Percentiles rank a stretch among this genome's conserved stretches.
phyloP scores from a whole-genome alignment of 192 early-diverging fungal genomes.

The Rhizophagus clarus region DNA sequence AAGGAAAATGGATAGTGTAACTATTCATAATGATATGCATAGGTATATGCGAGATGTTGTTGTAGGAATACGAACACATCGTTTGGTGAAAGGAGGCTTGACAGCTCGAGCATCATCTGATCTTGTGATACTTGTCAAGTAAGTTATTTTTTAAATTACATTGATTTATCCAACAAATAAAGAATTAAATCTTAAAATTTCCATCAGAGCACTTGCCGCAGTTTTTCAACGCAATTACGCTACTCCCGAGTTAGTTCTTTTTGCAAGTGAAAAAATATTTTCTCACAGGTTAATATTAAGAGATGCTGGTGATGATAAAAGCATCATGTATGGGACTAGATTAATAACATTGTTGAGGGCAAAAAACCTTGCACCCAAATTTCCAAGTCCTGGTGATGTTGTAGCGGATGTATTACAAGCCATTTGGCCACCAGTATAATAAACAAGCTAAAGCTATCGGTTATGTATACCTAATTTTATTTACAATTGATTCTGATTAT shows the following conservation, averaged over 20 bases:
- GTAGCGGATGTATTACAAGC: slow-evolving; percentile 25
- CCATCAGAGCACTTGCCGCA: slow-evolving; percentile 47
- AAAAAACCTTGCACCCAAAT: background rate
- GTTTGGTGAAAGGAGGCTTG: slow-evolving; percentile 53
- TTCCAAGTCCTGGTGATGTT: slow-evolving; percentile 8
- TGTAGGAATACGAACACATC: slow-evolving; percentile 59
- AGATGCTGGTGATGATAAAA: slow-evolving; percentile 20
- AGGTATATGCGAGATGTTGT: slow-evolving; percentile 62
- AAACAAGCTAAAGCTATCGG: background rate
- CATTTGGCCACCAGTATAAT: slow-evolving; percentile 24
- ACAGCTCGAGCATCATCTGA: slow-evolving; percentile 56
- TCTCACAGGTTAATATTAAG: slow-evolving; percentile 48
- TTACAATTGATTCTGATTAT: too few species aligned
- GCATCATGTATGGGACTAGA: slow-evolving; percentile 29
- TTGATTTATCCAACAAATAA: background rate
- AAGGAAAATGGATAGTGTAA: slow-evolving; percentile 43
- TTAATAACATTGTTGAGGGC: background rate
- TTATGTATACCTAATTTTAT: too few species aligned
- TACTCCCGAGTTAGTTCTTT: slow-evolving; percentile 55
- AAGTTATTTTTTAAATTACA: slow-evolving; percentile 6
- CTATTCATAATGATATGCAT: slow-evolving; percentile 55
- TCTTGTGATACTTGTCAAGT: slow-evolving; percentile 53
- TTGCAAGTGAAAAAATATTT: slow-evolving; percentile 62
- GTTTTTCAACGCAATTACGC: slow-evolving; percentile 53
- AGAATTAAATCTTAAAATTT: background rate